These are phyloP conservation scores for Colletotrichum aenigma DNA, from an alignment of 2,329 filamentous ascomycete genomes.

Conservation along the genomic window DNA sequence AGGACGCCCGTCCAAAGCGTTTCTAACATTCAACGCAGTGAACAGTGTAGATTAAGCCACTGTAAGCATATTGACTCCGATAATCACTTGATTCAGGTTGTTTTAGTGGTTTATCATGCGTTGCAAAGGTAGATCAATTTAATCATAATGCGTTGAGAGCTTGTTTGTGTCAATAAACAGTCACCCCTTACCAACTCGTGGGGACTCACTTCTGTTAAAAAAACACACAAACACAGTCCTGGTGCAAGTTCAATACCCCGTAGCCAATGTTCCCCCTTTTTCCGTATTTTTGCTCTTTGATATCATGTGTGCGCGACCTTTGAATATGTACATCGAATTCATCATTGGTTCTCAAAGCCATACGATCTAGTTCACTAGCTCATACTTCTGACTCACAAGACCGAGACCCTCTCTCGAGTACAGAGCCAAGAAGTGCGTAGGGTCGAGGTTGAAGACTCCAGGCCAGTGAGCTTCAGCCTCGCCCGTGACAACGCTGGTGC, in stretches of 20 bases:
- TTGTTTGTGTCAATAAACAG: neutral
- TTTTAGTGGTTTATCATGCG: neutral
- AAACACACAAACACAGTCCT: neutral
- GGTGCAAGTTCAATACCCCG: neutral
- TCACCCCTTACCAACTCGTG: neutral
- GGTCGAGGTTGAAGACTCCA: conserved; percentile 26
- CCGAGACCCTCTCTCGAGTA: conserved; percentile 29
- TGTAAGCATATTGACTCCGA: neutral
- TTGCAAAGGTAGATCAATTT: neutral
- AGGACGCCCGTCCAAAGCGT: neutral
- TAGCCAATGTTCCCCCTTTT: neutral
- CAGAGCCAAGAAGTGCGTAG: conserved; percentile 29
- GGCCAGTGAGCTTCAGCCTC: conserved; percentile 33
- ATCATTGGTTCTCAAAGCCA: neutral
- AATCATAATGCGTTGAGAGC: fast-evolving
- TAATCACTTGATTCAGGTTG: neutral
- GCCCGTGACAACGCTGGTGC: conserved; percentile 26
- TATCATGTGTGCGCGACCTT: neutral
- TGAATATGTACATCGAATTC: neutral
- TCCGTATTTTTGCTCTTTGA: neutral
- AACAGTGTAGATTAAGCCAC: neutral
- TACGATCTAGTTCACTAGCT: neutral
- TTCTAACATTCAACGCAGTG: neutral
- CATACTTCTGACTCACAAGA: conserved; percentile 25
- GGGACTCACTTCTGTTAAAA: neutral